Evolutionary conservation across 768 basidiomycete species (phyloP), one percentile per base, ranked within the genome.

Genomic region (Austroboletus eburneus): DNA sequence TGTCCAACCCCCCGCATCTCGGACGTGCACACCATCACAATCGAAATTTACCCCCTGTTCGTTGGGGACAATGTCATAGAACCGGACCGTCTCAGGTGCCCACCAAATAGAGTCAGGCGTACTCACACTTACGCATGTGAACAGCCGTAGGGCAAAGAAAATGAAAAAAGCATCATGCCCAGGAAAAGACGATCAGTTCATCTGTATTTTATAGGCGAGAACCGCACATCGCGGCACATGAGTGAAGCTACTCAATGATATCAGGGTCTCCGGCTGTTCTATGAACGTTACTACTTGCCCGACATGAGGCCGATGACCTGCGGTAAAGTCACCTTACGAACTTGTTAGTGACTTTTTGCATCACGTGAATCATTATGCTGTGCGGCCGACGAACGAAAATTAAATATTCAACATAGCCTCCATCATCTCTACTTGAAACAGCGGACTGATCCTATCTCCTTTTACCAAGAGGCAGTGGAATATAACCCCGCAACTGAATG

Each of bases 231-330:
- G n/a, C n/a, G n/a, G 75, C 23, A 97, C 70, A 33, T 81, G 76
- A 3, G 91, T 87, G 41, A 95, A 78, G 57, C 86, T 87, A 68
- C 95, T 92, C 56, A 90, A 85, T 0, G 91, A 91, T 0, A 89
- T 81, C 0, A 83, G 81, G 6, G 73, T n/a, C 17, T 8, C 21
- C 27, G 12, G 12, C 8, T 9, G 30, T 23, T n/a, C 22, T 14
- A 3, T 8, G 22, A 2, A 13, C n/a, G 12, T 2, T n/a, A n/a
- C n/a, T n/a, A 45, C 51, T 38, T 33, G 39, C 58, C 58, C 44
- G 58, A 25, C 58, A 60, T 60, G 14, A 12, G n/a, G 25, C 52
- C 3, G 5, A n/a, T n/a, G 12, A 18, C 22, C 17, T 20, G 16
- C 37, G 8, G 10, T 24, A n/a, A n/a, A n/a, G n/a, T n/a, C n/a